Evolutionary conservation across 2,329 filamentous ascomycete species (phyloP).

Genomic region (Lecanicillium sp.): DNA sequence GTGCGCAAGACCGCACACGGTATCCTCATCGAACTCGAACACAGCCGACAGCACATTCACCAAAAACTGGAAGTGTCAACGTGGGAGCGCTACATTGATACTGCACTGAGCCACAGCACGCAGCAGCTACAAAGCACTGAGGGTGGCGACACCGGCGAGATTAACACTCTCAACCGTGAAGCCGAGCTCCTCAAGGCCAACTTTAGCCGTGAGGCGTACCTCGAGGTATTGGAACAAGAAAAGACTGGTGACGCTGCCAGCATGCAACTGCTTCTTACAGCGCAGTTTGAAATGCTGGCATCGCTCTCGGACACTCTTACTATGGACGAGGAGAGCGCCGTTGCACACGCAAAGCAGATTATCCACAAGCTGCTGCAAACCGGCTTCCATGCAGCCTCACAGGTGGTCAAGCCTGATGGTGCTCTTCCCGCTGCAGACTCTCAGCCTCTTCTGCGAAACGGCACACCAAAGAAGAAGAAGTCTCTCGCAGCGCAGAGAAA

Average conservation of each 20-base stretch:
- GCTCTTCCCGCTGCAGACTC: conserved; percentile 50
- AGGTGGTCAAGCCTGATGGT: conserved; percentile 87
- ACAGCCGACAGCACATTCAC: conserved; percentile 83
- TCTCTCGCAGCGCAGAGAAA: conserved; percentile 16
- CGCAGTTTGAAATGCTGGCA: conserved; percentile 85
- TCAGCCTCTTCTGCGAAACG: conserved; percentile 61
- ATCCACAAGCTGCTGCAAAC: conserved; percentile 70
- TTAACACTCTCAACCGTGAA: conserved; percentile 67
- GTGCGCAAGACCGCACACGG: conserved; percentile 86
- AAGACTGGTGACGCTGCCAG: conserved; percentile 68
- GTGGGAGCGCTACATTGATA: conserved; percentile 84
- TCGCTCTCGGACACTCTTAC: conserved; percentile 73
- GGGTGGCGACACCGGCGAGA: conserved; percentile 47
- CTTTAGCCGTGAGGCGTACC: conserved; percentile 71
- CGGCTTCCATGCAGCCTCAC: conserved; percentile 65
- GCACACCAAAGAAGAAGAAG: conserved; percentile 71
- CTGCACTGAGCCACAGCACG: conserved; percentile 77
- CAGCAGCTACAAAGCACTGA: conserved; percentile 60
- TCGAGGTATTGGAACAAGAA: conserved; percentile 74
- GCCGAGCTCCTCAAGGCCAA: conserved; percentile 77
- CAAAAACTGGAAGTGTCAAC: conserved; percentile 70
- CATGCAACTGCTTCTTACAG: conserved; percentile 75
- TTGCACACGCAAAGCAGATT: conserved; percentile 68
- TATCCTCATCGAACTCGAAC: conserved; percentile 80
- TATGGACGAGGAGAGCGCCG: conserved; percentile 77